Base-by-base conservation (phyloP, 805 yeast genomes). In the Candida pseudofarinosa region DNA sequence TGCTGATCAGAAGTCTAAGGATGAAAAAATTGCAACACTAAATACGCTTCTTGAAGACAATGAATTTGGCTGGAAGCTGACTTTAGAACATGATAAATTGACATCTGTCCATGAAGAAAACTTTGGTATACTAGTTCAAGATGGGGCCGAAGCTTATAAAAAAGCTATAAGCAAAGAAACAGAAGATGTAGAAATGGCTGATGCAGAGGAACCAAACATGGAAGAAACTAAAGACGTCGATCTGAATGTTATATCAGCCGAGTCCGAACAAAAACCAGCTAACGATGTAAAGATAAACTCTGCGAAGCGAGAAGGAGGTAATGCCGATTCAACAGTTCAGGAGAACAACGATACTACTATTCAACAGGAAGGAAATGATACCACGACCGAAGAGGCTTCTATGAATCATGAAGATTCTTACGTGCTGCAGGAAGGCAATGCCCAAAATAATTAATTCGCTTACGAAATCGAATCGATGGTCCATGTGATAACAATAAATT, bases 51-150 rank as follows among this genome's bases (percentile, higher is more conserved):
- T 81, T 34, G 71, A 79, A 35, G 79, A 83, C 31, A 73, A 69
- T 13, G 69, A 65, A 10, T 45, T 55, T 42, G 85, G 88, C 5
- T 79, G 86, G 80, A 75, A 70, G 36, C 67, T 64, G 41, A 64
- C 69, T 14, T 59, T 80, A 43, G 53, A 45, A 30, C 75, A 69
- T 6, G 75, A 63, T 20, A 65, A 65, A 18, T 68, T 62, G 17
- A 56, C 67, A 10, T 54, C 56, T 17, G 41, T 46, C 18, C 54
- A 62, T 16, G 60, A 63, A 5, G 59, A 65, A 35, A 64, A 56
- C 33, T 53, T 68, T 38, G 51, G 62, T 2, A 47, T 56, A 2
- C 65, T 75, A 38, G 53, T 70, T 34, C 62, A 63, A 15, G 53
- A 67, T 18, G 81, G 81, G 1, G 66, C 71, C 3, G 61, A 56